Evolutionary conservation across 23 red algal genomes (phyloP).

Genomic region (Cyanidium caldarium): DNA sequence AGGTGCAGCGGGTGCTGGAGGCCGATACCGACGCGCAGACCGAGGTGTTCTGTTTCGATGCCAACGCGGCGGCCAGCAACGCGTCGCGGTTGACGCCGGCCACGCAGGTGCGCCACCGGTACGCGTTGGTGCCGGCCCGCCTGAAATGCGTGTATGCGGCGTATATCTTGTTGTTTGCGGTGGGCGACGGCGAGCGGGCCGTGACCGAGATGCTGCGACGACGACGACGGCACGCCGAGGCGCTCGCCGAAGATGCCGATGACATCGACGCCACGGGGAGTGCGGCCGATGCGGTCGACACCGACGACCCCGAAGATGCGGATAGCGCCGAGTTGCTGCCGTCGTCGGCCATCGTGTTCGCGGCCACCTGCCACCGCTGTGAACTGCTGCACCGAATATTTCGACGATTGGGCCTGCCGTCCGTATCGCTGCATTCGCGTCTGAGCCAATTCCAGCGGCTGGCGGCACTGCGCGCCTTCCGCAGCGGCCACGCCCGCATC

Average conservation of each 20-base stretch:
- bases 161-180: constrained; percentile 6
- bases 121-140: not conserved
- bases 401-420: not conserved
- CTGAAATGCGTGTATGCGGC: constrained; percentile 7
- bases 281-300: not conserved
- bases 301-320: not conserved
- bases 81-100: not conserved
- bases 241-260: not conserved
- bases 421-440: not conserved
- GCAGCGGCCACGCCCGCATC: constrained; percentile 41
- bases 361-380: not conserved
- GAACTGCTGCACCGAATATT: not conserved
- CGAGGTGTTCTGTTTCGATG: constrained; percentile 47
- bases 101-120: not conserved
- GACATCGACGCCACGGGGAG: too few relatives aligned
- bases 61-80: constrained; percentile 21
- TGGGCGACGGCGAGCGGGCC: not conserved
- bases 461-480: constrained; percentile 51
- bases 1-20: constrained; percentile 10
- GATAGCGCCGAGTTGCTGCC: not conserved
- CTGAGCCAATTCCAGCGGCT: constrained; percentile 17
- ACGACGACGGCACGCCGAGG: not conserved
- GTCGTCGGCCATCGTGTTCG: not conserved
- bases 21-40: constrained; percentile 21
- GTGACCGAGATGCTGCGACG: not conserved